Conservation (phyloP, 2,329 filamentous ascomycete genomes). For the Aspergillus carbonarius region DNA sequence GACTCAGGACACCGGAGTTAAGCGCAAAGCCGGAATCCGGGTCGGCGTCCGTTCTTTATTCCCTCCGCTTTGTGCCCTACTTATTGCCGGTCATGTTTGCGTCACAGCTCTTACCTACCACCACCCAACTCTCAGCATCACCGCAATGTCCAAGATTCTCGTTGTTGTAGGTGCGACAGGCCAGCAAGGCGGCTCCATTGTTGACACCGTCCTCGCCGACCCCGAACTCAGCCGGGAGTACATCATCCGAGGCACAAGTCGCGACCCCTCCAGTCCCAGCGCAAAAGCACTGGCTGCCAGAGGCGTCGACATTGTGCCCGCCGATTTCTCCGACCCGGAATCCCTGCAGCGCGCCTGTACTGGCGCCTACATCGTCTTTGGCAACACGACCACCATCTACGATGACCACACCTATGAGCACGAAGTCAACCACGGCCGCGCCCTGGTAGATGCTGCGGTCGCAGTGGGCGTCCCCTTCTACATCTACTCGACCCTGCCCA, state of each 20-base stretch:
- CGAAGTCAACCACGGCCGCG: slow-evolving; percentile 3
- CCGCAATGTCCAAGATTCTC: slow-evolving; percentile 28
- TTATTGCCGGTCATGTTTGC: neutral
- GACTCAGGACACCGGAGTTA: too few relatives aligned
- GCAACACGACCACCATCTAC: slow-evolving; percentile 25
- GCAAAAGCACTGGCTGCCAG: slow-evolving; percentile 19
- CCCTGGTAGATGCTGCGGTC: slow-evolving; percentile 6
- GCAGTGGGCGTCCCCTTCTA: neutral
- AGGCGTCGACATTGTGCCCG: slow-evolving; percentile 30
- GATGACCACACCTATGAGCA: slow-evolving; percentile 6
- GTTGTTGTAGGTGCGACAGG: slow-evolving; percentile 53
- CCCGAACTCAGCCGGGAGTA: slow-evolving; percentile 45
- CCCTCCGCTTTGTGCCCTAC: too few relatives aligned
- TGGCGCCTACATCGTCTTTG: slow-evolving; percentile 48
- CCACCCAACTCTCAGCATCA: neutral
- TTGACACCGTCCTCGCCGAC: slow-evolving; percentile 46
- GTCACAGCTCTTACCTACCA: neutral
- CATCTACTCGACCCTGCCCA: slow-evolving; percentile 26
- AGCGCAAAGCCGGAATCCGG: too few relatives aligned
- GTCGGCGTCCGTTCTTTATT: too few relatives aligned
- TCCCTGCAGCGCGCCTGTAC: slow-evolving; percentile 42
- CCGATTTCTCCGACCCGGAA: slow-evolving; percentile 37
- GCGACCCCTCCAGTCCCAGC: slow-evolving; percentile 32
- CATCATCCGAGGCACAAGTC: slow-evolving; percentile 50
- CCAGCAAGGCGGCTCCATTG: slow-evolving; percentile 50